Base-by-base conservation (phyloP, 2,329 filamentous ascomycete genomes). In the Aspergillus bombycis region DNA sequence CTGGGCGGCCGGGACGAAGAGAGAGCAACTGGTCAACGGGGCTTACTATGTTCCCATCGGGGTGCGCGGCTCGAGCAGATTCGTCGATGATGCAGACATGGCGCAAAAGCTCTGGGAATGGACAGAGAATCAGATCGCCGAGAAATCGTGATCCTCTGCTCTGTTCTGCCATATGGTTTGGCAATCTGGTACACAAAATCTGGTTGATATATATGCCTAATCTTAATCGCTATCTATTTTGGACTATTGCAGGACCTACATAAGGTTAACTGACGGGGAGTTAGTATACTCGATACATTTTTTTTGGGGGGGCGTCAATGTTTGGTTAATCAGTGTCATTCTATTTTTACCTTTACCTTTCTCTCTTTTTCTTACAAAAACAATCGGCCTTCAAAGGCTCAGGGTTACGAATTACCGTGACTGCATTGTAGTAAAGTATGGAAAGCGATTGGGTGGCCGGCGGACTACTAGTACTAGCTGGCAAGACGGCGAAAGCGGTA, bases 41-140 rank as follows among this genome's bases (percentile, higher is more conserved):
- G 75, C 72, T 58, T 82, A 80, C 65, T 82, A 81, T 65, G 73
- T 75, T 9, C 78, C 80, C 0, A 71, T 81, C 62, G 80, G 78
- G 10, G 63, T 71, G 46, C 68, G 65, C 36, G 72, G 72, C n/a
- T 70, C 68, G 45, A 70, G 70, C 23, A 52, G 62, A 50, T 74
- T 74, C 61, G 72, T 74, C 3, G 68, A 68, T 11, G 73, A 81
- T 67, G 65, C 62, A 6, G 72, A 73, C 14, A 65, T 79, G 60
- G 77, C 72, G 1, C 69, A 66, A 54, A 70, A 64, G 60, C 69
- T 82, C 34, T 82, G 80, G 80, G 78, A 81, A 43, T 82, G 80
- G 80, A 79, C 79, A 7, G 79, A 82, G 62, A 68, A 68, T 48
- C 72, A 77, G 62, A 69, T 77, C 63, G 67, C 68, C 2, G 64